These are phyloP conservation scores for Populus hybrid DNA, from an alignment of 441 rosid genomes.

Conservation along the genomic window DNA sequence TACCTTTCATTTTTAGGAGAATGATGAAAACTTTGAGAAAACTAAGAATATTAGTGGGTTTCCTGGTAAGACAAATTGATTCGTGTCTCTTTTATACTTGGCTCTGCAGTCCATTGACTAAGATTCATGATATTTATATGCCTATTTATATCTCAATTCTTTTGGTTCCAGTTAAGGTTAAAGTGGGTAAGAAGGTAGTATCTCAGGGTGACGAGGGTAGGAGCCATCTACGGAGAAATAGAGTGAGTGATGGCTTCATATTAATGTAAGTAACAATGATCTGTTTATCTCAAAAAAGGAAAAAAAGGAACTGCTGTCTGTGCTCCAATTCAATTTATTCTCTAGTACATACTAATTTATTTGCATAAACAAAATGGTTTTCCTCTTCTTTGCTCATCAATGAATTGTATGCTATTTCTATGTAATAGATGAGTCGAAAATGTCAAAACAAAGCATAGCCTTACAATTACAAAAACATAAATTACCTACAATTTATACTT, in stretches of 20 bases:
- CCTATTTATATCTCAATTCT: background rate
- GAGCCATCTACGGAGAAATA: constrained; percentile 36
- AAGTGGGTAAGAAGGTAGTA: constrained; percentile 36
- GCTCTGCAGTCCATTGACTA: background rate
- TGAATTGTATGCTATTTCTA: background rate
- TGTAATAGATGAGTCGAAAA: background rate
- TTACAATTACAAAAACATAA: background rate
- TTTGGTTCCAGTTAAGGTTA: constrained; percentile 49
- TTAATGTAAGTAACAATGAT: constrained; percentile 41
- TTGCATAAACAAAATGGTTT: background rate
- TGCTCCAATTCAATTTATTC: background rate
- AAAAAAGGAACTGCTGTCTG: background rate
- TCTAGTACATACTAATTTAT: background rate
- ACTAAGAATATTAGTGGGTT: constrained; percentile 30
- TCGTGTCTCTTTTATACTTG: background rate
- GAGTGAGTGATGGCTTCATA: constrained; percentile 48
- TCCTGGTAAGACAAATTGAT: constrained; percentile 29
- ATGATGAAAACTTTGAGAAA: constrained; percentile 34
- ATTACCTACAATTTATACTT: background rate
- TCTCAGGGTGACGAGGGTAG: constrained; percentile 37
- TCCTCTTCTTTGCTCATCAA: background rate
- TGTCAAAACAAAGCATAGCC: background rate
- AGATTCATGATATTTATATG: background rate
- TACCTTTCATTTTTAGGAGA: constrained; percentile 34
- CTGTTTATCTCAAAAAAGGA: background rate